These are phyloP conservation scores for Termitomyces sp. DNA, from an alignment of 768 basidiomycete species.

Conservation along the genomic window DNA sequence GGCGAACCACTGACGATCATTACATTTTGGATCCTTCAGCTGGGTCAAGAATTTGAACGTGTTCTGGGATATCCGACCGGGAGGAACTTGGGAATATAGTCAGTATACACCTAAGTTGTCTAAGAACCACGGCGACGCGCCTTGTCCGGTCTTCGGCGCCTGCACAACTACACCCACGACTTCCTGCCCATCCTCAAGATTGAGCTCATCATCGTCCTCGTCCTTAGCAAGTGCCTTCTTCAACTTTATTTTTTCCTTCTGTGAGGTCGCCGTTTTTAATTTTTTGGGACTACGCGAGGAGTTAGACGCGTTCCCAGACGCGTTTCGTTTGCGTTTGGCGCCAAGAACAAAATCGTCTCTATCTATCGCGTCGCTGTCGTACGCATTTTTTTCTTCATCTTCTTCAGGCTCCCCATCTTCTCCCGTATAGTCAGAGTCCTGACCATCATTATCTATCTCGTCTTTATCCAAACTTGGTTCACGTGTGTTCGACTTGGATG, in stretches of 20 bases:
- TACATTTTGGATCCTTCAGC: constrained; percentile 68
- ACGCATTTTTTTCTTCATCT: constrained; percentile 12
- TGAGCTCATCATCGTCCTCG: constrained; percentile 35
- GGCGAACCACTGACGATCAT: constrained; percentile 75
- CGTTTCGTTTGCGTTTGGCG: constrained; percentile 19
- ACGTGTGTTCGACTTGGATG: background rate
- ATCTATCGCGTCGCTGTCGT: constrained; percentile 29
- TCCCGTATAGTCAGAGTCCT: background rate
- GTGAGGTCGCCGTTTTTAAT: constrained; percentile 18
- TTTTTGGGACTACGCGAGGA: constrained; percentile 22
- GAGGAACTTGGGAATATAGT: constrained; percentile 46
- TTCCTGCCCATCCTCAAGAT: constrained; percentile 59
- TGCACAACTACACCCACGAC: constrained; percentile 72
- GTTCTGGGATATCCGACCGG: constrained; percentile 83
- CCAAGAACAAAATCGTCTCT: constrained; percentile 14
- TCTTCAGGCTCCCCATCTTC: constrained; percentile 12
- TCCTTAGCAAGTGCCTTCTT: constrained; percentile 20
- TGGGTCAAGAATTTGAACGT: constrained; percentile 72
- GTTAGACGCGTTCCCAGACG: constrained; percentile 9
- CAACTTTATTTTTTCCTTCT: constrained; percentile 15
- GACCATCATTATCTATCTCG: background rate
- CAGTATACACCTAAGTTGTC: background rate
- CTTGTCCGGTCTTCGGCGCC: constrained; percentile 79
- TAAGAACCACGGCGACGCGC: constrained; percentile 28
- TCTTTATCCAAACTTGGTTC: background rate